phyloP scores from a whole-genome alignment of 139 green algal species.

The Chlamydomonas sphaeroides region DNA sequence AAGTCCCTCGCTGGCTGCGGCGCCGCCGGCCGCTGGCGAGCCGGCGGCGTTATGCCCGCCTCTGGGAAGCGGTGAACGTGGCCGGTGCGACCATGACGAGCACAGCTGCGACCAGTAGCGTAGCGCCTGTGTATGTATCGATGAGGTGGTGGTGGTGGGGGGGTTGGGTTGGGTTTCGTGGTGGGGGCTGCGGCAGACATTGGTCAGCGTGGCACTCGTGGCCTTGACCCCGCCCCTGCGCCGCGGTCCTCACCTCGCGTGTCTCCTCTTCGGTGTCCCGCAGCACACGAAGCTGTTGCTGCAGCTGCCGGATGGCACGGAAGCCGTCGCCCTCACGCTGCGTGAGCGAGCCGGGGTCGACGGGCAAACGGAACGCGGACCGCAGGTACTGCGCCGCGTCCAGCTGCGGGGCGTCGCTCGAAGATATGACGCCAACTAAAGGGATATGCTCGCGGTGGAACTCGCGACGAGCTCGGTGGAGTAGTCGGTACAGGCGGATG shows the following conservation, averaged over 20 bases:
- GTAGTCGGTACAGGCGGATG: not conserved
- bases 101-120: constrained; percentile 23
- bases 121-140: no score
- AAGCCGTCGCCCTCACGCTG: not conserved
- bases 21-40: no score
- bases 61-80: no score
- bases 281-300: constrained; percentile 22
- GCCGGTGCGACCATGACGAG: not conserved
- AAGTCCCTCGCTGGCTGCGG: no score
- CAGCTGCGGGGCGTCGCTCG: not conserved
- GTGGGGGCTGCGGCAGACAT: no score
- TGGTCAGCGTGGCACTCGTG: no score
- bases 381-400: not conserved
- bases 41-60: no score
- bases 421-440: constrained; percentile 5
- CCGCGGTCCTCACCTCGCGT: not conserved
- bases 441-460: constrained; percentile 3
- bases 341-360: no score
- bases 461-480: not conserved
- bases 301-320: constrained; percentile 6
- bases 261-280: constrained; percentile 12
- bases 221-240: not conserved
- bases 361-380: not conserved
- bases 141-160: no score
- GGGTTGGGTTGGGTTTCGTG: no score